Conservation (phyloP, 2,329 filamentous ascomycete species). For the Colletotrichum liriopes region DNA sequence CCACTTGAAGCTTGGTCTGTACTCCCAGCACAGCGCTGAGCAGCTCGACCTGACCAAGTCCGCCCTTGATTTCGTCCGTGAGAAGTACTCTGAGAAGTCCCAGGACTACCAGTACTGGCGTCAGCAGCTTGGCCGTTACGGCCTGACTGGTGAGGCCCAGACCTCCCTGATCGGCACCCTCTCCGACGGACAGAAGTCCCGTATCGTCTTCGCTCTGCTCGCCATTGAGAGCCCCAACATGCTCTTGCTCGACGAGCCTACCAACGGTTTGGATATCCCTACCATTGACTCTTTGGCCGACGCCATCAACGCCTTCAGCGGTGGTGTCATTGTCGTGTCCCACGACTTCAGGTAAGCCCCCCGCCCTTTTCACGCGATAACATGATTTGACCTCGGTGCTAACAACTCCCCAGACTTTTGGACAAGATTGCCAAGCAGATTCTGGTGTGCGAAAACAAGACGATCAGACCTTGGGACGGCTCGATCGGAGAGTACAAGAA, state of each 20-base stretch:
- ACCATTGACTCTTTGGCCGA: constrained; percentile 98
- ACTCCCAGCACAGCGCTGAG: constrained; percentile 98
- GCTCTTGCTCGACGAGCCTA: constrained; percentile 97
- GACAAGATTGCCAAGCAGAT: constrained; percentile 99
- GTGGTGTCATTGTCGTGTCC: constrained; percentile 97
- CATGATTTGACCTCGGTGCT: constrained; percentile 32
- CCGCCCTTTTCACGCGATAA: background rate
- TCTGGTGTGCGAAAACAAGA: constrained; percentile 98
- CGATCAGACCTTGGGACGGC: constrained; percentile 90
- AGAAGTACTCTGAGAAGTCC: constrained; percentile 90
- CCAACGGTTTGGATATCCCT: constrained; percentile 98
- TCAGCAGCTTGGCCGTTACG: constrained; percentile 95
- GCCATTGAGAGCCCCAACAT: constrained; percentile 98
- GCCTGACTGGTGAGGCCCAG: constrained; percentile 92
- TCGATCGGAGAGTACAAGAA: constrained; percentile 97
- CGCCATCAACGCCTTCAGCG: constrained; percentile 95
- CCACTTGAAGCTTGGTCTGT: constrained; percentile 97
- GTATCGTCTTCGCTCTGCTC: constrained; percentile 97
- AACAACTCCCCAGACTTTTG: constrained; percentile 76
- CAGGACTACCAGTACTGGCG: constrained; percentile 99
- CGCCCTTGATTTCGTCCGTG: constrained; percentile 95
- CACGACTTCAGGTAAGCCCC: constrained; percentile 96
- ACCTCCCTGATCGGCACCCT: constrained; percentile 98
- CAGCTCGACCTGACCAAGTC: constrained; percentile 99
- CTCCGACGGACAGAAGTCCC: constrained; percentile 96